Evolutionary conservation across 169 alveolate genomes (phyloP), one percentile per base, ranked within the genome.

Genomic region (Plasmodium falciparum): DNA sequence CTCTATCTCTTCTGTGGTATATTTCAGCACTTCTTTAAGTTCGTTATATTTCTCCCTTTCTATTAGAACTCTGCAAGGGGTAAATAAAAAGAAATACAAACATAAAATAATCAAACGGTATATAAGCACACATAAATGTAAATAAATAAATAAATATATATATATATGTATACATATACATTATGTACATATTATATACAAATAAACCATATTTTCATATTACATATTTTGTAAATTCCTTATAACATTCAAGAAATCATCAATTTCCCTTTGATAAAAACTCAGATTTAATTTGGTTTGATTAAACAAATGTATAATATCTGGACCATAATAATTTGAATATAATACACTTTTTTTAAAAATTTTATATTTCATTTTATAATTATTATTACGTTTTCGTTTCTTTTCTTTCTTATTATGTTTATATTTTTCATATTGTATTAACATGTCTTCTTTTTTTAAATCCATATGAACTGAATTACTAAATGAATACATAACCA

Each of bases 1-100:
- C 61, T 85, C 92, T 50, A 85, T 85, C 17, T 85, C 92, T 50
- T 70, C 85, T 1, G 92, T 85, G 12, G 92, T 85, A 59, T 85
- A 85, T n/a, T 85, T 70, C 17, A 85, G 26, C 88, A 85, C 59
- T 13, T 85, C 92, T 56, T 85, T 85, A 43, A 85, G 17, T 52
- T 85, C 92, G 1, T 39, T 71, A 66, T 71, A 71, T 54, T 85
- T 85, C 62, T 85, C 92, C 6, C 92, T 67, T 43, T 85, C 92
- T 29, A 71, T 47, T 52, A 70, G 54, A 52, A 85, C 92, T 12
- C 92, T 85, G 67, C n/a, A 45, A 22, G 15, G 12, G 6, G 29
- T 39, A 5, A 22, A 56, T 22, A 73, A 20, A 49, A 50, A 26
- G n/a, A 73, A 54, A 73, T 24, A 20, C 24, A 50, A 50, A 73